Base-by-base conservation (phyloP, 139 green algal genomes). In the Coccomyxa sp. region DNA sequence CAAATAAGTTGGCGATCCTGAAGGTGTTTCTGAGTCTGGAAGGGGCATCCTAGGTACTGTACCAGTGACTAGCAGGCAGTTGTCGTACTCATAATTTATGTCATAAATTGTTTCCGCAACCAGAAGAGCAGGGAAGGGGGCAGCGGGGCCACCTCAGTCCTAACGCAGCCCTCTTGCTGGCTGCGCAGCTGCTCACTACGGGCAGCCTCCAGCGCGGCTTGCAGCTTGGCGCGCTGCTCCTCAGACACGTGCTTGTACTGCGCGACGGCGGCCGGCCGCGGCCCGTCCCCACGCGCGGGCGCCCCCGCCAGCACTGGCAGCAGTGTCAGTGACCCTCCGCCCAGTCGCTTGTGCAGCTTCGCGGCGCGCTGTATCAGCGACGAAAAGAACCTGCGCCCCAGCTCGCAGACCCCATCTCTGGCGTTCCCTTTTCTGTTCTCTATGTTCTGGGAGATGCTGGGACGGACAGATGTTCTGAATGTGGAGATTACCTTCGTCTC, bases 301-400 rank as follows among this genome's bases (percentile, higher is more conserved):
- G 84, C 80, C 4, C 95, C 95, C 0, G 92, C 91, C 71, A 96
- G 89, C 68, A 96, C 89, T 63, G 90, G 85, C 82, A 97, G 66
- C 83, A 95, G 82, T 13, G 90, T 93, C 85, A 97, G 88, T 58
- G 82, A 91, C 84, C 95, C 95, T 60, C 94, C 94, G 10, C 89
- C 90, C 57, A 84, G 78, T 16, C 82, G 68, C 16, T 58, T 59
- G 80, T 89, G 87, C 86, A 96, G 82, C 88, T 96, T 97, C 68
- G 94, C 94, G 10, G 91, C 83, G 0, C 95, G 88, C 90, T 97
- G 91, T 79, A 98, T 90, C 58, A 98, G 88, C 25, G 90, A 92
- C 59, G 91, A 91, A 85, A 96, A 93, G 86, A 97, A 98, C 27
- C 91, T 92, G 89, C 63, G 58, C 25, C 21, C 63, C 63, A 25